Conservation (phyloP, 352 stramenopile genomes). For the Pythium plurisporium region DNA sequence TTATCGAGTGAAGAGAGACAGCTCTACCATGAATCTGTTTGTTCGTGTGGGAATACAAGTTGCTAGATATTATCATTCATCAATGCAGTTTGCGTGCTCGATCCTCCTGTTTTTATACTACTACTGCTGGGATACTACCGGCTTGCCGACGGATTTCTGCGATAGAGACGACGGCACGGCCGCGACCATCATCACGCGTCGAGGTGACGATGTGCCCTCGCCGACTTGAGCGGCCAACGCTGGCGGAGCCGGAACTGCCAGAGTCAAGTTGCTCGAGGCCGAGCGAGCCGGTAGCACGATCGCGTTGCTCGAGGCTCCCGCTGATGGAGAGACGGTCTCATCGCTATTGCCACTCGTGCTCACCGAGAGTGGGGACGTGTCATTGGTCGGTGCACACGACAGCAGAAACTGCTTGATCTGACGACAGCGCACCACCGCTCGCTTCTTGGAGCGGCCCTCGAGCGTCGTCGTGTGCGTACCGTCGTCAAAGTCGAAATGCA, state of each 20-base stretch:
- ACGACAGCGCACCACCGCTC: conserved; percentile 44
- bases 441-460: conserved; percentile 56
- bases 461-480: conserved; percentile 44
- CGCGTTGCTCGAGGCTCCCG: background rate
- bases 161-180: conserved; percentile 14
- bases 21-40: no score
- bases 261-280: conserved; percentile 17
- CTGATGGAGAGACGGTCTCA: background rate
- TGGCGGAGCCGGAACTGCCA: conserved; percentile 9
- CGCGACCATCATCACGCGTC: conserved; percentile 22
- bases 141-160: background rate
- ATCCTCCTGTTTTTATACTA: no score
- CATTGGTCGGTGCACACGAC: conserved; percentile 2
- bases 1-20: background rate
- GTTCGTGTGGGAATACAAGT: background rate
- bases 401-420: conserved; percentile 54
- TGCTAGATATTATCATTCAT: background rate
- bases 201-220: background rate
- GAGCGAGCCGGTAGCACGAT: conserved; percentile 8
- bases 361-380: background rate
- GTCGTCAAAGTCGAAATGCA: conserved; percentile 73
- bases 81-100: no score
- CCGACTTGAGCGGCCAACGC: conserved; percentile 3
- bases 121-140: background rate
- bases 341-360: conserved; percentile 5